phyloP scores from a whole-genome alignment of 2,329 filamentous ascomycete species.

The Bipolaris gigantea region DNA sequence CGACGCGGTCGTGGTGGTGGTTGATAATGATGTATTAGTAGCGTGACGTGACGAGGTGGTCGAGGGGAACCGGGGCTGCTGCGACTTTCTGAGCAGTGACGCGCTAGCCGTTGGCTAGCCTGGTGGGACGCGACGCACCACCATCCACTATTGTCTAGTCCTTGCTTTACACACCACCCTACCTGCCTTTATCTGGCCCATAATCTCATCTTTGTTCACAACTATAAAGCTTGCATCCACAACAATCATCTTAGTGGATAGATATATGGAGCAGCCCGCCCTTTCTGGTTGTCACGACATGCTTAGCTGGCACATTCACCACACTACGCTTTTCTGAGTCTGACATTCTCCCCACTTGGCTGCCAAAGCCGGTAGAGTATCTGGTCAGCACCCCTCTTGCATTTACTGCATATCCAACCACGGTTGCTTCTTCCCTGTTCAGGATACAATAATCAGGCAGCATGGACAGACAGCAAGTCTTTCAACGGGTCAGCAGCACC shows the following conservation, averaged over 20 bases:
- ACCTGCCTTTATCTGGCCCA: neutral
- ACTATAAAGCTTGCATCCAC: neutral
- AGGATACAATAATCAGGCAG: neutral
- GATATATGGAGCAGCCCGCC: neutral
- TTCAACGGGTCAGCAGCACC: constrained; percentile 39
- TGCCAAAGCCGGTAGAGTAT: neutral
- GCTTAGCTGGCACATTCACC: neutral
- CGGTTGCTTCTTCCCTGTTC: neutral
- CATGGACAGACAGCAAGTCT: constrained; percentile 46
- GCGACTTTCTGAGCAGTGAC: constrained; percentile 18
- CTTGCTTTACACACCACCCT: neutral
- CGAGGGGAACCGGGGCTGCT: constrained; percentile 8
- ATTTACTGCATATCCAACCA: neutral
- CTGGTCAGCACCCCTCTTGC: neutral
- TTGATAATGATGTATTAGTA: constrained; percentile 5
- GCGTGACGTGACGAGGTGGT: constrained; percentile 10
- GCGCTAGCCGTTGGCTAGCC: constrained; percentile 23
- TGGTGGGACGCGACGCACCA: constrained; percentile 12
- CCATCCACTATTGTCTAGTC: constrained; percentile 9
- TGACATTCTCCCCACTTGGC: neutral
- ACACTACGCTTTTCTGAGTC: neutral
- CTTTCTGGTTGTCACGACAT: neutral
- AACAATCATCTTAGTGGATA: neutral
- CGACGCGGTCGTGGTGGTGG: constrained; percentile 16
- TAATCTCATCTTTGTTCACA: too few relatives aligned